Evolutionary conservation across 129 eudicot genomes (phyloP).

Genomic region (Helichrysum umbraculigerum): DNA sequence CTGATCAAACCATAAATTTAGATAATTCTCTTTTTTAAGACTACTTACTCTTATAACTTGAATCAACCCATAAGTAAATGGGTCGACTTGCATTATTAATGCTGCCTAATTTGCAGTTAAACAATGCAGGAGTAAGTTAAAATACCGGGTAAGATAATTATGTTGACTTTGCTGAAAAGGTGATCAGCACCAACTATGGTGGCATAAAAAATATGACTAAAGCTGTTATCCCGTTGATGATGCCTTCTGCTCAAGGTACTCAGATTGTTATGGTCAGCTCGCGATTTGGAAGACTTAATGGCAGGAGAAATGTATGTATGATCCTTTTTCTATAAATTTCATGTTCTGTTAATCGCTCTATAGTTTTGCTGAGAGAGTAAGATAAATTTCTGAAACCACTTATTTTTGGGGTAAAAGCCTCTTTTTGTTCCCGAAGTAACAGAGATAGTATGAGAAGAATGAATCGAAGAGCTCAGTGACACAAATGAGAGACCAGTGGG

Average conservation of each 20-base stretch:
- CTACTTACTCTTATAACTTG: no score
- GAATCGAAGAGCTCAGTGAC: slow-evolving; percentile 24
- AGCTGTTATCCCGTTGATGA: slow-evolving; percentile 80
- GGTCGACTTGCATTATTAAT: no score
- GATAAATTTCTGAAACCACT: slow-evolving; percentile 46
- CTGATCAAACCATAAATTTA: no score
- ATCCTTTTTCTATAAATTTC: background rate
- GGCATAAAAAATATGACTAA: slow-evolving; percentile 76
- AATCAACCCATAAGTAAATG: no score
- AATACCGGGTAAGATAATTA: slow-evolving; percentile 73
- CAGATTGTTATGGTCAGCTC: slow-evolving; percentile 91
- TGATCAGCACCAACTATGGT: slow-evolving; percentile 64
- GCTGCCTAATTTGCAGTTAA: slow-evolving; percentile 50
- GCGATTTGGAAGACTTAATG: slow-evolving; percentile 78
- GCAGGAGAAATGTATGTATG: slow-evolving; percentile 79
- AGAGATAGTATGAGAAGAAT: background rate
- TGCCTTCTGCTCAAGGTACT: slow-evolving; percentile 73
- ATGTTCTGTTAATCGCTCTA: background rate
- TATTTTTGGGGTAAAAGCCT: background rate
- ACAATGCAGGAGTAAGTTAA: slow-evolving; percentile 82
- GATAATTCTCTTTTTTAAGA: no score
- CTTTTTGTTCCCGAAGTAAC: background rate
- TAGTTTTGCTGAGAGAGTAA: slow-evolving; percentile 79
- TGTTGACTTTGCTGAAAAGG: slow-evolving; percentile 76
- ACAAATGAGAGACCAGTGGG: slow-evolving; percentile 46